phyloP scores from a whole-genome alignment of 2,329 filamentous ascomycete species.

The Ophiocordyceps unilateralis region DNA sequence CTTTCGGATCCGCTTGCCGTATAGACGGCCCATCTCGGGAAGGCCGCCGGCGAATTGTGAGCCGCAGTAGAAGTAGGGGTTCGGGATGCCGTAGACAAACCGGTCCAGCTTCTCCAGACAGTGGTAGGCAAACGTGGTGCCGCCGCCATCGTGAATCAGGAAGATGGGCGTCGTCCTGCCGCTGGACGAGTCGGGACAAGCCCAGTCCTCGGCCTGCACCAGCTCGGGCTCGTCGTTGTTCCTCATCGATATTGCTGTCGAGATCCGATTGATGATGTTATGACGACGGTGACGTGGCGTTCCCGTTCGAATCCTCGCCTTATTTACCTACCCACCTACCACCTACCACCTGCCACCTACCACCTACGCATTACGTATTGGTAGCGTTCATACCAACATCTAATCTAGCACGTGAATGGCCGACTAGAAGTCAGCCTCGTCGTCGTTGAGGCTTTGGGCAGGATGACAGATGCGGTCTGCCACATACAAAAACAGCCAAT shows the following conservation, averaged over 20 bases:
- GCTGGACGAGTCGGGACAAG: conserved; percentile 5
- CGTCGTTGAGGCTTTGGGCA: no score
- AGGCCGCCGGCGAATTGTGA: conserved; percentile 32
- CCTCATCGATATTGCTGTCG: neutral
- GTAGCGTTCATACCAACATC: no score
- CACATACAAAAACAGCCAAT: no score
- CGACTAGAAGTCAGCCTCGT: no score
- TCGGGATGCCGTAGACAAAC: conserved; percentile 34
- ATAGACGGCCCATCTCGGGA: conserved; percentile 34
- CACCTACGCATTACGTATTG: no score
- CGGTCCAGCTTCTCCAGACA: conserved; percentile 31
- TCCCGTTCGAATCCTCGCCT: no score
- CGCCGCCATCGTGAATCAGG: conserved; percentile 43
- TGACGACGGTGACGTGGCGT: no score
- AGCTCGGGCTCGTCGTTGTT: conserved; percentile 10
- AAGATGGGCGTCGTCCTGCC: conserved; percentile 26
- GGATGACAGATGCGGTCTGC: no score
- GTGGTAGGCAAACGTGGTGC: conserved; percentile 40
- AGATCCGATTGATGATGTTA: no score
- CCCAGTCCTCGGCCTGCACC: conserved; percentile 17
- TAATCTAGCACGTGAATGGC: no score
- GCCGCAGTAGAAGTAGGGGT: conserved; percentile 31
- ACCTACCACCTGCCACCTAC: no score
- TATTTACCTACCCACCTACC: no score
- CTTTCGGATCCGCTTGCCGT: conserved; percentile 26